These are phyloP conservation scores for Didymella pomorum DNA, from an alignment of 2,329 filamentous ascomycete genomes.

Conservation along the genomic window DNA sequence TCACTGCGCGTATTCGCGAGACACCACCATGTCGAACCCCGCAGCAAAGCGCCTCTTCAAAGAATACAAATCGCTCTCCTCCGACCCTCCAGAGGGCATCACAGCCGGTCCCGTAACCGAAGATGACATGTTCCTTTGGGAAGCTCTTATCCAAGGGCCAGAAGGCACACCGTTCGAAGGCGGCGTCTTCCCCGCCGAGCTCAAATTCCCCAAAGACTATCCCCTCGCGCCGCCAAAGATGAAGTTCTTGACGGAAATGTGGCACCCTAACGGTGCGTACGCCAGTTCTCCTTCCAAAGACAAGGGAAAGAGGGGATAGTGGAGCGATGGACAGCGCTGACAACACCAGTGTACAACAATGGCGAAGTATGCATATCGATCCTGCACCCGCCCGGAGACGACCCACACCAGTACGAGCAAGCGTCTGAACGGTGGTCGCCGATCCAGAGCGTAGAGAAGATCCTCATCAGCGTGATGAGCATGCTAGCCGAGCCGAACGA, in stretches of 20 bases:
- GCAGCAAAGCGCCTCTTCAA: conserved; percentile 84
- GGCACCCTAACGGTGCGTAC: conserved; percentile 83
- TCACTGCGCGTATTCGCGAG: not conserved
- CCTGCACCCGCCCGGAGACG: conserved; percentile 92
- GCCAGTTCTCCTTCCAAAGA: too few species aligned
- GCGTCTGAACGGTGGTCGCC: conserved; percentile 92
- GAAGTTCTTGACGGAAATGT: conserved; percentile 84
- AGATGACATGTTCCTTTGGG: conserved; percentile 96
- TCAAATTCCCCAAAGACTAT: conserved; percentile 85
- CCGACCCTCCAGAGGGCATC: conserved; percentile 96
- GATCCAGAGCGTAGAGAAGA: conserved; percentile 94
- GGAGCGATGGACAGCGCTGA: not conserved
- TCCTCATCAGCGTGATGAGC: conserved; percentile 89
- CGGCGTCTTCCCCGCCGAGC: conserved; percentile 86
- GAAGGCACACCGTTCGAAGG: conserved; percentile 96
- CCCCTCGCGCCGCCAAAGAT: conserved; percentile 88
- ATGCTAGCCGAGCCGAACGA: conserved; percentile 93
- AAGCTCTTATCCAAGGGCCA: conserved; percentile 93
- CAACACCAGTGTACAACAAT: conserved; percentile 72
- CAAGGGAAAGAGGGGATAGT: too few species aligned
- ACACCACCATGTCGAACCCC: conserved; percentile 58
- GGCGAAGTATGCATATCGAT: conserved; percentile 97
- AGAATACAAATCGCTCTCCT: conserved; percentile 93
- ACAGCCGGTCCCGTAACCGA: conserved; percentile 91
- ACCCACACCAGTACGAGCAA: conserved; percentile 91